Conservation (phyloP, 768 basidiomycete species). For the Boletus rubropictus region DNA sequence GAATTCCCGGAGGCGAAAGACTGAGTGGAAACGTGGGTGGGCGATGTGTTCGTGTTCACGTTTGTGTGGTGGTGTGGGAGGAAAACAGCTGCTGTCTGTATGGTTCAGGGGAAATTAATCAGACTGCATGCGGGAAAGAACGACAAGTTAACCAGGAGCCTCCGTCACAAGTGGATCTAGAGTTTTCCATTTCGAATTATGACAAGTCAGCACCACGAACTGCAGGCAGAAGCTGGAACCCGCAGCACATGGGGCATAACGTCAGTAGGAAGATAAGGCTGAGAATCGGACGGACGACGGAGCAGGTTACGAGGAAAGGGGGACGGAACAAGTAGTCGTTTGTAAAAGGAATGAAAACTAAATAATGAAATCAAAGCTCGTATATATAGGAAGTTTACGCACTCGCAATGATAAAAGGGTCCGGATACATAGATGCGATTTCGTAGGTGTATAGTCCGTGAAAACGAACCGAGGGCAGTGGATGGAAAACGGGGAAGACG, state of each 20-base stretch:
- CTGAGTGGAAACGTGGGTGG: not conserved
- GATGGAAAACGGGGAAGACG: not conserved
- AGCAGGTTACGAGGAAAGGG: not conserved
- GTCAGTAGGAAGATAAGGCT: conserved; percentile 1
- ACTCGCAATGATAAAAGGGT: conserved; percentile 2
- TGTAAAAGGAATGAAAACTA: not conserved
- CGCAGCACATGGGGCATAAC: conserved; percentile 7
- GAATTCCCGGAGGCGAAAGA: conserved; percentile 1
- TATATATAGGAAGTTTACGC: conserved; percentile 1
- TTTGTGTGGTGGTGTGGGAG: conserved; percentile 12
- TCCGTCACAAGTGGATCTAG: not conserved
- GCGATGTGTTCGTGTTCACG: conserved; percentile 5
- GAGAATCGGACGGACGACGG: conserved; percentile 1
- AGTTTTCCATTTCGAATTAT: conserved; percentile 4
- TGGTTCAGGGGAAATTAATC: not conserved
- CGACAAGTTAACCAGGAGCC: not conserved
- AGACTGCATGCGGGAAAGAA: not conserved
- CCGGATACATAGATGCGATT: not conserved
- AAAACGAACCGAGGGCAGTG: not conserved
- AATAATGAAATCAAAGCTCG: not conserved
- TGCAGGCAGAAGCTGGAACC: conserved; percentile 2
- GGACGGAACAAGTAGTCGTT: conserved; percentile 1
- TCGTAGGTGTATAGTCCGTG: not conserved
- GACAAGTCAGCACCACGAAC: conserved; percentile 1
- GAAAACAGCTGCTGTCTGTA: not conserved